Evolutionary conservation across 2,329 filamentous ascomycete species (phyloP).

Genomic region (Pezicula neosporulosa): DNA sequence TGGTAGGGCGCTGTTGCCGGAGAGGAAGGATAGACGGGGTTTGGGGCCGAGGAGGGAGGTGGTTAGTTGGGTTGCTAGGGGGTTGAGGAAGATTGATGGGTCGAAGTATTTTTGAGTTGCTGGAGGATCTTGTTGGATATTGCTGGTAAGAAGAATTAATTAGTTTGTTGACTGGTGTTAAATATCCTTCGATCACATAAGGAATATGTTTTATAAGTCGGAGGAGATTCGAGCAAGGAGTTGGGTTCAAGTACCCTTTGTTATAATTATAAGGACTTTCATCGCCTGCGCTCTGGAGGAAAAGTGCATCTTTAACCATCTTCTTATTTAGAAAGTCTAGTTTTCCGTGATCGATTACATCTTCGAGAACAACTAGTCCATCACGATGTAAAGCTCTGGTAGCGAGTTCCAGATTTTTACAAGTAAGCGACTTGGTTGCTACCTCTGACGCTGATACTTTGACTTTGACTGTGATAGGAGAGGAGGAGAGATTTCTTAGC

Average conservation of each 20-base stretch:
- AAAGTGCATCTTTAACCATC: slow-evolving; percentile 55
- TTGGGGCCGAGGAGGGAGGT: slow-evolving; percentile 50
- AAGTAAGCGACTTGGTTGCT: not conserved
- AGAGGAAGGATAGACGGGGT: slow-evolving; percentile 55
- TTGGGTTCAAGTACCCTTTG: slow-evolving; percentile 40
- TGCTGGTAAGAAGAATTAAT: slow-evolving; percentile 25
- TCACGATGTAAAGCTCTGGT: slow-evolving; percentile 48
- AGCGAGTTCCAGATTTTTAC: slow-evolving; percentile 51
- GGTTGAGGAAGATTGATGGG: slow-evolving; percentile 49
- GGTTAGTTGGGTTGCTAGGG: slow-evolving; percentile 52
- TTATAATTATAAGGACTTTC: slow-evolving; percentile 61
- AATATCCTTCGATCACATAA: not conserved
- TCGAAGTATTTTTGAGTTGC: slow-evolving; percentile 46
- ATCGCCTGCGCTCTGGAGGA: slow-evolving; percentile 47
- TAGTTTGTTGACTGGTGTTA: not conserved
- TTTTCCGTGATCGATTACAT: slow-evolving; percentile 45
- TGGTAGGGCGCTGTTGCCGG: slow-evolving; percentile 55
- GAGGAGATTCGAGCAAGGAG: no score
- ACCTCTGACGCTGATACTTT: slow-evolving; percentile 9
- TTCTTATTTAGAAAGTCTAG: slow-evolving; percentile 53
- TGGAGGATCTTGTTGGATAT: slow-evolving; percentile 58
- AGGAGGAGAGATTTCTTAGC: slow-evolving; percentile 1
- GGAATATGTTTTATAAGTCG: no score
- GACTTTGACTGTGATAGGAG: slow-evolving; percentile 8
- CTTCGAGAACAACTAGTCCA: slow-evolving; percentile 53